phyloP scores from a whole-genome alignment of 169 alveolate genomes.

The Eimeria sp. region DNA sequence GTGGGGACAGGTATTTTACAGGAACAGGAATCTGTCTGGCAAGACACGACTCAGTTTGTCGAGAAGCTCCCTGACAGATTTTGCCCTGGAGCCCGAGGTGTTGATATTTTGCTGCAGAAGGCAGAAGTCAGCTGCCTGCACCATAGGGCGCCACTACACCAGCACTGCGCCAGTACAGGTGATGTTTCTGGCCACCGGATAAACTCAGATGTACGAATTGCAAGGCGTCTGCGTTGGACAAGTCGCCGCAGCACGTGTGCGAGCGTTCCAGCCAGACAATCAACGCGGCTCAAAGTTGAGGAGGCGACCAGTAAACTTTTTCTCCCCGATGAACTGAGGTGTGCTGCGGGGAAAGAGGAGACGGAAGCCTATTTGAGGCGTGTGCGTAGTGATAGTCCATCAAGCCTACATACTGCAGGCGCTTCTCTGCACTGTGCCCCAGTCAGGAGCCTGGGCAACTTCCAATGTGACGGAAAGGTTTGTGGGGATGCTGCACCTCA shows the following conservation, averaged over 20 bases:
- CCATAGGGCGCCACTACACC: slow-evolving; percentile 31
- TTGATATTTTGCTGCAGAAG: slow-evolving; percentile 16
- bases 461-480: background rate
- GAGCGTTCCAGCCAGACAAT: background rate
- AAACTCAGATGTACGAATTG: background rate
- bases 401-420: background rate
- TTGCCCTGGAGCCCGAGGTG: slow-evolving; percentile 63
- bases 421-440: background rate
- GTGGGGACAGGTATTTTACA: background rate
- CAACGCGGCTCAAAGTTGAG: background rate
- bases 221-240: slow-evolving; percentile 19
- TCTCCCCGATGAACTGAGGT: background rate
- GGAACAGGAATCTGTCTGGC: slow-evolving; percentile 8
- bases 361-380: background rate
- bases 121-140: slow-evolving; percentile 50
- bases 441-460: background rate
- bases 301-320: background rate
- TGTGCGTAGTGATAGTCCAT: background rate
- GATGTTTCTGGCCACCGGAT: background rate
- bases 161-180: background rate
- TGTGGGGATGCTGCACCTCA: background rate
- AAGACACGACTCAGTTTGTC: background rate
- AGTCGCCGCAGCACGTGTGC: background rate
- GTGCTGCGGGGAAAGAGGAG: background rate
- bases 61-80: slow-evolving; percentile 32